Evolutionary conservation across 192 early-diverging fungal genomes (phyloP).

Genomic region (Geranomyces variabilis): DNA sequence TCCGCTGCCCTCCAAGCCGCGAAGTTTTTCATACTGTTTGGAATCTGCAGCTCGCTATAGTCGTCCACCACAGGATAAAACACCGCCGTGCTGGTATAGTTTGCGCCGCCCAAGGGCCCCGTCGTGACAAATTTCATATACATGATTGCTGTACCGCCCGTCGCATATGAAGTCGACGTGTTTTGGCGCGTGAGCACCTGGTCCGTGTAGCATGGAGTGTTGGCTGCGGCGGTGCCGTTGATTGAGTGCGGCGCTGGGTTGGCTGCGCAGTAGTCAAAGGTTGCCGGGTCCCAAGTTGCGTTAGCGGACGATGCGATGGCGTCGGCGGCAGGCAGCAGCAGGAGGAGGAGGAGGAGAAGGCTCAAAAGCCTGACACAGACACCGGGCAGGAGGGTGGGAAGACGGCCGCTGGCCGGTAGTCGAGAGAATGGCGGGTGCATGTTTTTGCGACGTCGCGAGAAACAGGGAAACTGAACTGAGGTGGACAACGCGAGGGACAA

Average conservation of each 20-base stretch:
- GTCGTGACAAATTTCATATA: constrained; percentile 24
- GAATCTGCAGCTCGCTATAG: constrained; percentile 44
- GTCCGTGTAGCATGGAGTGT: background rate
- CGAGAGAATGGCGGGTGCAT: too few relatives aligned
- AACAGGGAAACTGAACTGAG: too few relatives aligned
- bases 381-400: too few relatives aligned
- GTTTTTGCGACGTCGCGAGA: too few relatives aligned
- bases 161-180: background rate
- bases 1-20: background rate
- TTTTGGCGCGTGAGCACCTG: constrained; percentile 1
- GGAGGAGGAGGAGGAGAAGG: constrained; percentile 17
- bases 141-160: constrained; percentile 15
- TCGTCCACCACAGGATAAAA: constrained; percentile 54
- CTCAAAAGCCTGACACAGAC: too few relatives aligned
- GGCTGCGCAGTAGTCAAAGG: constrained; percentile 27
- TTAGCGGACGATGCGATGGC: constrained; percentile 14
- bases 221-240: background rate
- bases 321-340: background rate
- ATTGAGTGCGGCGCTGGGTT: background rate
- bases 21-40: constrained; percentile 31
- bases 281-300: constrained; percentile 13
- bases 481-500: too few relatives aligned
- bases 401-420: too few relatives aligned
- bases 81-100: constrained; percentile 30
- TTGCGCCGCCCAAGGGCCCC: background rate